Evolutionary conservation across 2,329 filamentous ascomycete species (phyloP).

Genomic region (Epichloe festucae): DNA sequence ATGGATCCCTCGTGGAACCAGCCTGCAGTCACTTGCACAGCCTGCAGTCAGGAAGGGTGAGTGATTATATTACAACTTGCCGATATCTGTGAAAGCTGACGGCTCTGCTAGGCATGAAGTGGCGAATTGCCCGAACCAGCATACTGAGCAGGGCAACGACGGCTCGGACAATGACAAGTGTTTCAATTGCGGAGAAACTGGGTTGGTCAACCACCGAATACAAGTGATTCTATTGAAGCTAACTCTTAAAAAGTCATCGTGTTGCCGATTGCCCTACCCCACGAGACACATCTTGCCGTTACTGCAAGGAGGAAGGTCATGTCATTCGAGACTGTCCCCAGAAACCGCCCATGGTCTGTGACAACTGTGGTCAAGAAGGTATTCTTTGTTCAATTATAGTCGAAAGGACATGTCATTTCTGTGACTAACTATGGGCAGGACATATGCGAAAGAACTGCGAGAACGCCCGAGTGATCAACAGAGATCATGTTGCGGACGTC

Average conservation of each 20-base stretch:
- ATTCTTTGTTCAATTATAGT: neutral
- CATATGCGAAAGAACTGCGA: slow-evolving; percentile 44
- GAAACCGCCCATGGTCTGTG: slow-evolving; percentile 41
- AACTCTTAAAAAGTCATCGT: slow-evolving; percentile 13
- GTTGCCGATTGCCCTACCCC: slow-evolving; percentile 24
- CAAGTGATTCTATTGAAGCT: neutral
- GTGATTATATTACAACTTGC: neutral
- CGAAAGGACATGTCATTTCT: neutral
- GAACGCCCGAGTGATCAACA: slow-evolving; percentile 45
- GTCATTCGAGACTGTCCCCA: slow-evolving; percentile 50
- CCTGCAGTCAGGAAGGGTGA: slow-evolving; percentile 7
- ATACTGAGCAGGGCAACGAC: neutral
- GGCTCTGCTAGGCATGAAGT: slow-evolving; percentile 3
- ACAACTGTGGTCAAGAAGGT: slow-evolving; percentile 51
- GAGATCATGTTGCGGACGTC: slow-evolving; percentile 34
- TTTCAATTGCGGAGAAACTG: slow-evolving; percentile 24
- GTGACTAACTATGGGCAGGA: slow-evolving; percentile 25
- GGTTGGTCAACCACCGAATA: slow-evolving; percentile 13
- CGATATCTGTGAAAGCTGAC: neutral
- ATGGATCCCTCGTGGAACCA: slow-evolving; percentile 2
- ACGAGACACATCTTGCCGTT: slow-evolving; percentile 23
- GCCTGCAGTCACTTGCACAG: neutral
- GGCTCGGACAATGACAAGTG: slow-evolving; percentile 18
- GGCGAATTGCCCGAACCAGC: slow-evolving; percentile 5
- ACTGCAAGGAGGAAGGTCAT: slow-evolving; percentile 39